Percentiles rank a stretch among this genome's conserved stretches.
phyloP scores from a whole-genome alignment of 202 grass and related monocot genomes.

The Dendrocalamus latiflorus region DNA sequence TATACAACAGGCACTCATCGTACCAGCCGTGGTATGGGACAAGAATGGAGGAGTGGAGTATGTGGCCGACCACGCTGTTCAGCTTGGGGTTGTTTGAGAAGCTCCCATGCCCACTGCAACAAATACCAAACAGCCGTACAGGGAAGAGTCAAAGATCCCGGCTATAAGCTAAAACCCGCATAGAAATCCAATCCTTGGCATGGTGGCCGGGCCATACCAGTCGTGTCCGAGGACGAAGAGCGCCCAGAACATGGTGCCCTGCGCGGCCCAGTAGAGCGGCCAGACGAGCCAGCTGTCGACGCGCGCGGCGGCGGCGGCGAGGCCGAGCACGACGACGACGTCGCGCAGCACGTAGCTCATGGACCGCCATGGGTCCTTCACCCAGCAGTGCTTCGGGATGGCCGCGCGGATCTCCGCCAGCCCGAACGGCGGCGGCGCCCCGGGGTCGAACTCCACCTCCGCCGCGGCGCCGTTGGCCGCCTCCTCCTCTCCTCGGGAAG shows the following conservation, averaged over 20 bases:
- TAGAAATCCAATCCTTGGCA: background rate
- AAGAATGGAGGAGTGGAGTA: no score
- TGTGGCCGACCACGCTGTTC: slow-evolving; percentile 89
- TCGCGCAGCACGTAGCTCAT: slow-evolving; percentile 90
- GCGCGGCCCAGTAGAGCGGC: slow-evolving; percentile 97
- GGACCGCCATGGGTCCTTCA: slow-evolving; percentile 83
- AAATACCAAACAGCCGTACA: background rate
- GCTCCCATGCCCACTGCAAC: slow-evolving; percentile 93
- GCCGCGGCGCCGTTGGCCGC: background rate
- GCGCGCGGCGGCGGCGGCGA: slow-evolving; percentile 73
- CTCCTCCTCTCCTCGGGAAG: background rate
- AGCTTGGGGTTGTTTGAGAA: slow-evolving; percentile 80
- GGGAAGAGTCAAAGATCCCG: slow-evolving; percentile 17
- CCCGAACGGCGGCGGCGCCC: slow-evolving; percentile 72
- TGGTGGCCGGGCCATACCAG: slow-evolving; percentile 44
- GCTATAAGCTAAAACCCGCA: background rate
- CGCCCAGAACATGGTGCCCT: slow-evolving; percentile 99
- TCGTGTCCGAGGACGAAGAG: slow-evolving; percentile 97
- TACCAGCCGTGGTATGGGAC: slow-evolving; percentile 99
- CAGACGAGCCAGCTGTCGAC: slow-evolving; percentile 79
- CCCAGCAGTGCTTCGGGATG: slow-evolving; percentile 98
- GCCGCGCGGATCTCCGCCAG: slow-evolving; percentile 87
- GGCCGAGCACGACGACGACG: slow-evolving; percentile 64
- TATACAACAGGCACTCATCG: background rate
- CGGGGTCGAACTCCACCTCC: slow-evolving; percentile 45